These are phyloP conservation scores for Raffaelea arxii DNA, from an alignment of 2,329 filamentous ascomycete genomes.

Conservation along the genomic window DNA sequence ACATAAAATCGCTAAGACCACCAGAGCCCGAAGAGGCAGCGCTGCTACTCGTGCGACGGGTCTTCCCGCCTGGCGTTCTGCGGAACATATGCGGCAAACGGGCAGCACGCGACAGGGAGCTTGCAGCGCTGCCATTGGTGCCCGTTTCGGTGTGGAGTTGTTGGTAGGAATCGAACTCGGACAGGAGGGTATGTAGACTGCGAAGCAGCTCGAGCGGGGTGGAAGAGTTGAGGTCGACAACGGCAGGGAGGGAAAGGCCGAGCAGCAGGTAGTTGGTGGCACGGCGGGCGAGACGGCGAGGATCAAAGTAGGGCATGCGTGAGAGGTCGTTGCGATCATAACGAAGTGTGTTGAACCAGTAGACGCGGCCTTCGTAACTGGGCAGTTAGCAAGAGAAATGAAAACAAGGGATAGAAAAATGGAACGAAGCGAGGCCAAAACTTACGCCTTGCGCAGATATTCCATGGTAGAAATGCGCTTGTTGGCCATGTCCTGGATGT, in stretches of 20 bases:
- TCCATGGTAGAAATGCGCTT: slow-evolving; percentile 93
- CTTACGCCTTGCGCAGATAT: slow-evolving; percentile 85
- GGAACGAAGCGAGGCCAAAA: slow-evolving; percentile 13
- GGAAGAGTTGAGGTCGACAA: slow-evolving; percentile 77
- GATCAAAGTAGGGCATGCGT: slow-evolving; percentile 77
- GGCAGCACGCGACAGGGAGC: slow-evolving; percentile 59
- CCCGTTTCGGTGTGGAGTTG: slow-evolving; percentile 74
- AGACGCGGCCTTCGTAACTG: slow-evolving; percentile 87
- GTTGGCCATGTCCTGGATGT: slow-evolving; percentile 74
- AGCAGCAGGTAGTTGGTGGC: slow-evolving; percentile 91
- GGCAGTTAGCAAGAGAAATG: neutral
- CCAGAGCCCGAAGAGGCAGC: slow-evolving; percentile 25
- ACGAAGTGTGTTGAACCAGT: slow-evolving; percentile 97
- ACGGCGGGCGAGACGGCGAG: slow-evolving; percentile 74
- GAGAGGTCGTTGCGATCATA: slow-evolving; percentile 75
- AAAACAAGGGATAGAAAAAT: neutral
- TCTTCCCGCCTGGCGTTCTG: slow-evolving; percentile 47
- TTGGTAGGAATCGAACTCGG: slow-evolving; percentile 92
- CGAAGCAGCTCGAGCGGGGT: slow-evolving; percentile 78
- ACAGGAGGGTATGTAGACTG: slow-evolving; percentile 72
- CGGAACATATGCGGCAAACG: slow-evolving; percentile 80
- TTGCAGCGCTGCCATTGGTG: slow-evolving; percentile 39
- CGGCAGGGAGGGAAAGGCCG: slow-evolving; percentile 79
- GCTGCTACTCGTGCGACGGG: slow-evolving; percentile 42
- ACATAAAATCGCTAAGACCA: neutral